phyloP scores from a whole-genome alignment of 2,329 filamentous ascomycete genomes.

The Pyrenochaeta sp. region DNA sequence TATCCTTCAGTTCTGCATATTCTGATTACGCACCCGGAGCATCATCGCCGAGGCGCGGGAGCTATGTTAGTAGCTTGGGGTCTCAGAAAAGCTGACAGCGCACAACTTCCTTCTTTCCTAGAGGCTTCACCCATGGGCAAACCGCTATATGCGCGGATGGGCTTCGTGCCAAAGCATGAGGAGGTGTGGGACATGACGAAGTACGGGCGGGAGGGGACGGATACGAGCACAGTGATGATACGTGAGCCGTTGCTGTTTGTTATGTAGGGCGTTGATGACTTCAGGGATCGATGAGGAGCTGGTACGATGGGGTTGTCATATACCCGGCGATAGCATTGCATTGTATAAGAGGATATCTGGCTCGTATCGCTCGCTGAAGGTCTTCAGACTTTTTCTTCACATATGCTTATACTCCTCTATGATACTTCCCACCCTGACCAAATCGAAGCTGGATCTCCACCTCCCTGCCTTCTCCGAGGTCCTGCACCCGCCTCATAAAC shows the following conservation, averaged over 20 bases:
- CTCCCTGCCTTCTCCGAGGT: conserved; percentile 2
- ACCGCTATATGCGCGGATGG: conserved; percentile 50
- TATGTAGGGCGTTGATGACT: not conserved
- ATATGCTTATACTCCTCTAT: not conserved
- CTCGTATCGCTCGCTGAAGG: not conserved
- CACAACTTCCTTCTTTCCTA: conserved; percentile 52
- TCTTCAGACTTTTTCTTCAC: not conserved
- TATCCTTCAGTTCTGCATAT: conserved; percentile 38
- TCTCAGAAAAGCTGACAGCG: conserved; percentile 49
- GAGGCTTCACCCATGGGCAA: conserved; percentile 53
- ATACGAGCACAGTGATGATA: conserved; percentile 42
- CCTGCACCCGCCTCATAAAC: conserved; percentile 10
- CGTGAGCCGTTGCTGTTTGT: conserved; percentile 21
- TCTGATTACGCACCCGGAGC: conserved; percentile 47
- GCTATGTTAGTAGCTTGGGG: conserved; percentile 52
- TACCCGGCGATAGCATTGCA: not conserved
- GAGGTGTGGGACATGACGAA: conserved; percentile 36
- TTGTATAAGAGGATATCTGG: not conserved
- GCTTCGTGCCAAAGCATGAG: conserved; percentile 34
- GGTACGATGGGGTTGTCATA: not conserved
- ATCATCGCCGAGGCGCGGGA: conserved; percentile 55
- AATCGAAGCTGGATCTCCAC: conserved; percentile 1
- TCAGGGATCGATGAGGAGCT: not conserved
- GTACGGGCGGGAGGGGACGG: conserved; percentile 39
- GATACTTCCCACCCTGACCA: not conserved